Conservation (phyloP, 768 basidiomycete species). For the Pulveroboletus frians region DNA sequence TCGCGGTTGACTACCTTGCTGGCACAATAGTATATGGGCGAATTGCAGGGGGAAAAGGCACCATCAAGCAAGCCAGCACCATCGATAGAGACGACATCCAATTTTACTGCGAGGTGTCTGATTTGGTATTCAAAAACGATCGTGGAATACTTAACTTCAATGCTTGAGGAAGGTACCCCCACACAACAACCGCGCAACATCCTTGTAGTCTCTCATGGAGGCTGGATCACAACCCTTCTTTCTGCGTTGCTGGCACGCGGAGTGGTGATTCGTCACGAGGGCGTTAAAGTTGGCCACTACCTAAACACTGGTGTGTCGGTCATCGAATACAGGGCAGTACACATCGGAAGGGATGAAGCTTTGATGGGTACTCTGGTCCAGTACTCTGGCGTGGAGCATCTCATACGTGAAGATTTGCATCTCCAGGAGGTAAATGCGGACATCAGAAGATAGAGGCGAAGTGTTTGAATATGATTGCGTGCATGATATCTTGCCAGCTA, state of each 20-base stretch:
- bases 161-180: conserved; percentile 20
- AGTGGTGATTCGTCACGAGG: conserved; percentile 33
- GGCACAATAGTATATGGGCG: conserved; percentile 50
- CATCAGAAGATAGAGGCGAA: conserved; percentile 15
- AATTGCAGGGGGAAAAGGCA: conserved; percentile 46
- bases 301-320: conserved; percentile 42
- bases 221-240: conserved; percentile 52
- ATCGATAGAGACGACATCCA: conserved; percentile 25
- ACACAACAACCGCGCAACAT: conserved; percentile 33
- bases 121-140: conserved; percentile 60
- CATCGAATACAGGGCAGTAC: conserved; percentile 45
- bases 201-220: conserved; percentile 65
- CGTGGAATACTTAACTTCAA: conserved; percentile 24
- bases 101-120: conserved; percentile 45
- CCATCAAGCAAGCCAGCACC: conserved; percentile 15
- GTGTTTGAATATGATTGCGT: background rate
- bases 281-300: conserved; percentile 22
- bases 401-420: conserved; percentile 29
- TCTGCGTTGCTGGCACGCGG: conserved; percentile 41
- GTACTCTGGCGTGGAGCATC: conserved; percentile 54
- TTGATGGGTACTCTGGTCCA: conserved; percentile 39
- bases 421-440: conserved; percentile 52
- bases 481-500: conserved; percentile 10
- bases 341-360: conserved; percentile 4
- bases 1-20: background rate